Conservation (phyloP, 192 early-diverging fungal genomes). For the Blastocladiella britannica region DNA sequence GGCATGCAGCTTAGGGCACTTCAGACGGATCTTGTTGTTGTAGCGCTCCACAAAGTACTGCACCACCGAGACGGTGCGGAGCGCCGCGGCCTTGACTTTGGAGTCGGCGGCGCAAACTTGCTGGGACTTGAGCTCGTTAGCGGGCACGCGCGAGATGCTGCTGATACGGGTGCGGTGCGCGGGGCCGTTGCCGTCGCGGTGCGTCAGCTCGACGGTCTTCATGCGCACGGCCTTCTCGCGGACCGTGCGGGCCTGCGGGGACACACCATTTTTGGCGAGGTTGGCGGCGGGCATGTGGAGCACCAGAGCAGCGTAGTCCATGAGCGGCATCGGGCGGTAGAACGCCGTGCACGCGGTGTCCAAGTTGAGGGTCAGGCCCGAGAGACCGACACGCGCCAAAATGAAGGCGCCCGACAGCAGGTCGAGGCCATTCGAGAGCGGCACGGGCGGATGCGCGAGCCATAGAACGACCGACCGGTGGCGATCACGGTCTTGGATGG, state of each 20-base stretch:
- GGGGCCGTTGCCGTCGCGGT: no score
- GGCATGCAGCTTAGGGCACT: constrained; percentile 63
- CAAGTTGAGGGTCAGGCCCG: constrained; percentile 49
- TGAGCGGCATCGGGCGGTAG: constrained; percentile 40
- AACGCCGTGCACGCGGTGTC: constrained; percentile 51
- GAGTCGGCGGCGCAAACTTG: no score
- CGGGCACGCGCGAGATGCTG: constrained; percentile 41
- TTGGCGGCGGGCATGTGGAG: constrained; percentile 23
- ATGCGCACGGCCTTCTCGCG: no score
- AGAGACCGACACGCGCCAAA: constrained; percentile 53
- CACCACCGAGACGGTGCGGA: constrained; percentile 35
- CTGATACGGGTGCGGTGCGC: no score
- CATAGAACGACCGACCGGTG: background rate
- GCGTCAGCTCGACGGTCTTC: constrained; percentile 39
- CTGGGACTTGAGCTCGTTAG: constrained; percentile 45
- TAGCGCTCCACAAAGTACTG: constrained; percentile 56
- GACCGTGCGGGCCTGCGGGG: background rate
- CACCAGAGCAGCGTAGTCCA: constrained; percentile 49
- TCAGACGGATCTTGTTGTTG: constrained; percentile 46
- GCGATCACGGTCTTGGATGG: constrained; percentile 49
- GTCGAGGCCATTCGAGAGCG: constrained; percentile 55
- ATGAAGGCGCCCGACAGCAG: constrained; percentile 89
- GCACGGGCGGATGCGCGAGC: constrained; percentile 2
- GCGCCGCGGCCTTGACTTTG: constrained; percentile 19
- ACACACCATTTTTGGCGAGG: no score